Base-by-base conservation (phyloP, 1,284 basidiomycete species). In the Irpex sp. region DNA sequence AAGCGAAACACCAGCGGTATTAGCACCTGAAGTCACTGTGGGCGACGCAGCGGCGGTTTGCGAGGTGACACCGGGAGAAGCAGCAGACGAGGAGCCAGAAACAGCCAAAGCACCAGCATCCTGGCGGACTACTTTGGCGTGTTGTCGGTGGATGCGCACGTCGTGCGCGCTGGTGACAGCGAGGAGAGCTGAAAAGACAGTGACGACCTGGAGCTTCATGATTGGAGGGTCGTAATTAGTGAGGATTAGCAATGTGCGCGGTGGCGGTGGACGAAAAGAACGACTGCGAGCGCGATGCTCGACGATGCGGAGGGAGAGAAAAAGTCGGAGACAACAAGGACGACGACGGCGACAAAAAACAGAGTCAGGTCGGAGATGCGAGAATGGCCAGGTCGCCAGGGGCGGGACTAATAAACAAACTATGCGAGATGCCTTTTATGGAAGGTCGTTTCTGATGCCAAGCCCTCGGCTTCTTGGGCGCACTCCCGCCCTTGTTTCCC, bases 181-280 rank as follows among this genome's bases (percentile, higher is more conserved):
- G 65, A 79, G 64, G 65, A 81, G 64, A 62, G 78, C 68, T 43
- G 82, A 77, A 73, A 84, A 74, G 76, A 76, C 70, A 72, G 79
- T 70, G 59, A 83, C 65, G 68, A 75, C 70, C 68, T 74, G 70
- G 63, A 77, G 67, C 71, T 77, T 81, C 81, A 85, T 85, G 65
- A 62, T 72, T 61, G 53, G 57, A 85, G 84, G 66, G 63, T 72
- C 59, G 60, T 66, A 53, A 60, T 60, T 59, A 59, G 19, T 11
- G 17, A 17, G 19, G 19, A 35, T 60, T 64, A 63, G 39, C 39
- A 5, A 11, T 43, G 39, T 43, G 39, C 39, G 39, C 37, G 37
- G 37, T 43, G 57, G 35, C 39, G 63, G 59, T 15, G 7, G 37
- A 33, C n/a, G 39, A 15, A 66, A 66, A 57, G 65, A 66, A 63